Conservation (phyloP, 2,329 filamentous ascomycete species). For the Verticillium isaacii region DNA sequence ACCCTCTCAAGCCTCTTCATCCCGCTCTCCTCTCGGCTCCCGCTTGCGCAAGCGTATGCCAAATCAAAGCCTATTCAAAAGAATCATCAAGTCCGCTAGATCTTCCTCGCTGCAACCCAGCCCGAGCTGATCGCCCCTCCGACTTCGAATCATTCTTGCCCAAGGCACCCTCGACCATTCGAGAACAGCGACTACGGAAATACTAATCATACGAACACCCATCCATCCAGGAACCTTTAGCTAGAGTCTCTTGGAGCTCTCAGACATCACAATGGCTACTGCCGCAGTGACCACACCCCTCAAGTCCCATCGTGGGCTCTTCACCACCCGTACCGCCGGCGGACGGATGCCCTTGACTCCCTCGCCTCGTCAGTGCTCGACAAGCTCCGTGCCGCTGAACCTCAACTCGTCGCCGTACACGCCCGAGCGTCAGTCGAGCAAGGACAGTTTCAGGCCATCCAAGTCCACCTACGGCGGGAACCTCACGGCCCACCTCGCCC, state of each 20-base stretch:
- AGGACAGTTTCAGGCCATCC: conserved; percentile 43
- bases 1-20: conserved; percentile 16
- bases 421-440: conserved; percentile 55
- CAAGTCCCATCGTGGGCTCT: conserved; percentile 91
- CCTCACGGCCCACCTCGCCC: conserved; percentile 73
- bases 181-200: conserved; percentile 36
- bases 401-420: conserved; percentile 72
- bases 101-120: conserved; percentile 34
- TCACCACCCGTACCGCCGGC: conserved; percentile 87
- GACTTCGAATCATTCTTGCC: conserved; percentile 36
- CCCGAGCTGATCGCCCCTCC: conserved; percentile 42
- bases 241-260: conserved; percentile 56
- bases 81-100: conserved; percentile 38
- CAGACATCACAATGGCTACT: conserved; percentile 67
- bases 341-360: conserved; percentile 93
- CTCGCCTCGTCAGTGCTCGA: conserved; percentile 66
- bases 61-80: conserved; percentile 23
- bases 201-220: conserved; percentile 44
- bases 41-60: conserved; percentile 13
- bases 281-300: conserved; percentile 80
- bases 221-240: conserved; percentile 54
- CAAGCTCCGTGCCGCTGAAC: conserved; percentile 43
- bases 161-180: conserved; percentile 42
- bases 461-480: conserved; percentile 80
- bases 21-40: conserved; percentile 8